phyloP scores from a whole-genome alignment of 2,329 filamentous ascomycete species.

The Hypoxylon sp. region DNA sequence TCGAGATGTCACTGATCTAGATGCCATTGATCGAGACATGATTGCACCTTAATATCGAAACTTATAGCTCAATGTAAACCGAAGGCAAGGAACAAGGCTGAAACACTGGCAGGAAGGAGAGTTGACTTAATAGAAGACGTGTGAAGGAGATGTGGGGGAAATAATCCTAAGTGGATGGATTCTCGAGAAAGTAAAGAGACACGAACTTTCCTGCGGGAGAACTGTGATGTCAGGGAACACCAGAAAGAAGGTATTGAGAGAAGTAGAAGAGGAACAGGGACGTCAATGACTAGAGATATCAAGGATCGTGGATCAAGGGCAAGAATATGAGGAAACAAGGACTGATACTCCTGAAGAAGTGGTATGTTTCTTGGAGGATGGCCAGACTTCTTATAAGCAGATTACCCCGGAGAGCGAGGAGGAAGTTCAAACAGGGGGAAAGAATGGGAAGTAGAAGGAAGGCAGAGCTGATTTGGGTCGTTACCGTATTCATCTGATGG shows the following conservation, averaged over 20 bases:
- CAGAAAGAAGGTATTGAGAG: background rate
- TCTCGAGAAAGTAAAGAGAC: background rate
- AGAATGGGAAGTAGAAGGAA: background rate
- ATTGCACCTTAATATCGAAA: background rate
- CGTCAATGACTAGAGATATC: background rate
- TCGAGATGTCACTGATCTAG: constrained; percentile 1
- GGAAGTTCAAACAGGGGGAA: background rate
- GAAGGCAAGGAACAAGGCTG: background rate
- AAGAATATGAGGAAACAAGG: background rate
- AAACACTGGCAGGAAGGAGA: background rate
- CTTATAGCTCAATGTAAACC: background rate
- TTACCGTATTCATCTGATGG: background rate
- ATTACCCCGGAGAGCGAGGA: background rate
- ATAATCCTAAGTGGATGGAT: background rate
- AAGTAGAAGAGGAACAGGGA: background rate
- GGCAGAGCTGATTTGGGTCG: background rate
- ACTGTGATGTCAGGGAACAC: background rate
- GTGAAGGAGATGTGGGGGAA: background rate
- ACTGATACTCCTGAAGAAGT: background rate
- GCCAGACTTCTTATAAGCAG: background rate
- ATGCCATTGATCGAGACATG: background rate
- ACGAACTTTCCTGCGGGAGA: background rate
- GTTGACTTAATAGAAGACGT: background rate
- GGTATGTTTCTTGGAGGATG: background rate
- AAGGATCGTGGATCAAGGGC: background rate